Evolutionary conservation across 495 filamentous ascomycete genomes (phyloP).

Genomic region (Hapsidospora chrysogenum): DNA sequence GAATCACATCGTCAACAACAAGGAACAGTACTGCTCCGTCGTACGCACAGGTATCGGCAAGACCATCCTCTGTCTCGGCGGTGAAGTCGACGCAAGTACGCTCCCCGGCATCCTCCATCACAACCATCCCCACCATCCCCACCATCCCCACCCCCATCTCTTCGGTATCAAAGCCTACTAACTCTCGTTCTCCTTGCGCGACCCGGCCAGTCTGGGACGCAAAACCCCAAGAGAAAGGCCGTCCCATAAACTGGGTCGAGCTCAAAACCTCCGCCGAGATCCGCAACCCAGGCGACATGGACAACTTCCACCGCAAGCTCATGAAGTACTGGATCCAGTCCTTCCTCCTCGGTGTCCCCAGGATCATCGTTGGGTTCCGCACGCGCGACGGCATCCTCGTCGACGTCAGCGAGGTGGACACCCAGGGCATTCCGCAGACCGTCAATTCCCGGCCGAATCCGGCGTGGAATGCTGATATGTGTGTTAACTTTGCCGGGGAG

Average conservation of each 20-base stretch:
- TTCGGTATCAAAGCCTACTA: neutral
- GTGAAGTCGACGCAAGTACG: conserved; percentile 83
- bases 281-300: conserved; percentile 40
- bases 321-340: conserved; percentile 95
- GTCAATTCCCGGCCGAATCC: conserved; percentile 46
- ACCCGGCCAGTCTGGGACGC: conserved; percentile 70
- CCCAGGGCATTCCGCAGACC: conserved; percentile 51
- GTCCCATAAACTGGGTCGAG: conserved; percentile 79
- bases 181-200: neutral
- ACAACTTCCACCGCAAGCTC: conserved; percentile 75
- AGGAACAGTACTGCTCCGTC: conserved; percentile 86
- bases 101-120: conserved; percentile 1
- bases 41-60: conserved; percentile 73
- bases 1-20: conserved; percentile 58
- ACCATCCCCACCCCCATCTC: neutral
- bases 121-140: neutral
- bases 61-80: conserved; percentile 58
- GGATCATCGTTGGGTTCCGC: conserved; percentile 81
- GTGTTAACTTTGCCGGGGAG: conserved; percentile 68
- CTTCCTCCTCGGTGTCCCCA: conserved; percentile 82
- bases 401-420: conserved; percentile 60
- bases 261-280: conserved; percentile 78
- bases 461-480: conserved; percentile 77
- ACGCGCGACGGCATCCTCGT: conserved; percentile 53
- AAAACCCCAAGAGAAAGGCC: conserved; percentile 46